Evolutionary conservation across 352 stramenopile genomes (phyloP).

Genomic region (Pythium apleroticum): DNA sequence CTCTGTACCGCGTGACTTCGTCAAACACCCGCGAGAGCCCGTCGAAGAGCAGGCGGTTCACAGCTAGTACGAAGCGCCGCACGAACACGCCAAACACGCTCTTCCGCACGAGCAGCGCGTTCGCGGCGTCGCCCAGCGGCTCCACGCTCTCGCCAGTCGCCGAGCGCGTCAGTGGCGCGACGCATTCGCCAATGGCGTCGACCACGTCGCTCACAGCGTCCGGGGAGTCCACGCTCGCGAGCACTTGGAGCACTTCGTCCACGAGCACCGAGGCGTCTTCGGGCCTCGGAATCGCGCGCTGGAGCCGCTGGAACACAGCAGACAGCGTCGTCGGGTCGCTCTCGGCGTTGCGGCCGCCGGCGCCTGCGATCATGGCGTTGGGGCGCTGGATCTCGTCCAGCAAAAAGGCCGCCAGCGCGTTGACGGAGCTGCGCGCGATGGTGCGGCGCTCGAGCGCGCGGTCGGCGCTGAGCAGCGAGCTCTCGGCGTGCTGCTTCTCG

Average conservation of each 20-base stretch:
- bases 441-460: conserved; percentile 24
- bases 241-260: conserved; percentile 45
- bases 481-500: conserved; percentile 18
- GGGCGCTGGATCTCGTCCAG: conserved; percentile 56
- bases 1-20: conserved; percentile 53
- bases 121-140: conserved; percentile 41
- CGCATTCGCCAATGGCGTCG: conserved; percentile 64
- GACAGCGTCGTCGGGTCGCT: conserved; percentile 32
- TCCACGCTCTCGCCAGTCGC: conserved; percentile 18
- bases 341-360: not conserved
- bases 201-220: conserved; percentile 64
- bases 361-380: conserved; percentile 7
- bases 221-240: conserved; percentile 58
- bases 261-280: conserved; percentile 47
- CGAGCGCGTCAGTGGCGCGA: conserved; percentile 36
- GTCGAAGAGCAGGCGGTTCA: conserved; percentile 67
- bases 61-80: conserved; percentile 57
- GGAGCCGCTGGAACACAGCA: conserved; percentile 48
- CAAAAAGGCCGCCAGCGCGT: conserved; percentile 53
- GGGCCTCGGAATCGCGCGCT: conserved; percentile 33
- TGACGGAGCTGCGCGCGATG: conserved; percentile 34
- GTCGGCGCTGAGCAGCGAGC: conserved; percentile 21
- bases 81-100: conserved; percentile 74
- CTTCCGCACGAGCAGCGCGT: conserved; percentile 41
- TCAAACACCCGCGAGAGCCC: conserved; percentile 69